Evolutionary conservation across 768 basidiomycete genomes (phyloP), one percentile per base, ranked within the genome.

Genomic region (Macrolepiota fuliginosa): DNA sequence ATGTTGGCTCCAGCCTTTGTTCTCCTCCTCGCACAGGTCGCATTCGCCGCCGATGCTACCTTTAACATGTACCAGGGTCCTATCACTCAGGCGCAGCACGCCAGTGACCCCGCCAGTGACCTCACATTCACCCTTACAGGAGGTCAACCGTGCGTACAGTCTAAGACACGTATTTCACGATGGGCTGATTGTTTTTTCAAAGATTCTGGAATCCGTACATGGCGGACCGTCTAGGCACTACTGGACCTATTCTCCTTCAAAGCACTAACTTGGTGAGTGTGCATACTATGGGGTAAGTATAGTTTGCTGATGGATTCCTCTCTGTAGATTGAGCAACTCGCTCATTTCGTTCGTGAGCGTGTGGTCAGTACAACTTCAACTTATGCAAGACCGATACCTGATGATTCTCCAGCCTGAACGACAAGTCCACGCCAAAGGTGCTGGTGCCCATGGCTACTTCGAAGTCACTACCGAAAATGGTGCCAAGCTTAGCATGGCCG

Each of bases 391-490:
- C 24, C 19, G 10, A 10, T 6, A 32, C 1, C 32, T 57, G 24
- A 58, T 36, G n/a, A 25, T 39, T 35, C 32, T 55, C 9, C 35
- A 64, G 65, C 74, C 74, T 36, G 74, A 73, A 56, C 68, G 73
- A 25, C 70, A 72, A 19, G 74, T 77, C 9, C 75, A 77, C 56
- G 74, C 77, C 2, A 69, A 74, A 54, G 76, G 73, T 36, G 73
- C 71, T 36, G 79, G 76, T 36, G 83, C 81, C 12, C 83, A 84
- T 66, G 83, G 83, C 4, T 75, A 78, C 59, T 84, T 85, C 72
- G 80, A 79, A 66, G 76, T 81, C 35, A 82, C 83, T 67, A 83
- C 80, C 3, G 79, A 81, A 4, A 71, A 69, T 53, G 70, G 64
- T 37, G 71, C 72, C 55, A 69, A 73, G 45, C 74, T 74, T 58